Percentiles rank a stretch among this genome's conserved stretches.
These are phyloP conservation scores for Rhizopogon vulgaris DNA, from an alignment of 768 basidiomycete species.

Conservation along the genomic window DNA sequence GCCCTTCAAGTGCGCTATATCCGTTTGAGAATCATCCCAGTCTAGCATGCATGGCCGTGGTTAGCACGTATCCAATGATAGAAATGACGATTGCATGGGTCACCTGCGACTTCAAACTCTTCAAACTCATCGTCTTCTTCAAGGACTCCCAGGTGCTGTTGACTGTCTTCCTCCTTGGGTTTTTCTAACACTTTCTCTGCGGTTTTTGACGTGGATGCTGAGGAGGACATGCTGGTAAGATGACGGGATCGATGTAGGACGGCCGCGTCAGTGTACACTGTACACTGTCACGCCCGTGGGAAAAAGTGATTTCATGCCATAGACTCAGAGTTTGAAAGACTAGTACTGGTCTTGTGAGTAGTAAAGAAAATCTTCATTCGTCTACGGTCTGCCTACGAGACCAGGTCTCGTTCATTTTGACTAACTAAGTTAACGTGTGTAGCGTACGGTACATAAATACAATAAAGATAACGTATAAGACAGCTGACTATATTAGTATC, in stretches of 20 bases:
- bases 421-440: slow-evolving; percentile 4
- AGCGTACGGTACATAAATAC: slow-evolving; percentile 21
- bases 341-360: no score
- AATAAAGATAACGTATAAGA: slow-evolving; percentile 25
- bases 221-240: slow-evolving; percentile 31
- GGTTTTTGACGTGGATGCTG: slow-evolving; percentile 43
- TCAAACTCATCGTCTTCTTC: slow-evolving; percentile 99
- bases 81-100: slow-evolving; percentile 9
- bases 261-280: slow-evolving; percentile 5
- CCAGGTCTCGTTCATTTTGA: no score
- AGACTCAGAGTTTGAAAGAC: not conserved
- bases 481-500: slow-evolving; percentile 4
- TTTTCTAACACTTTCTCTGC: slow-evolving; percentile 28
- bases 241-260: not conserved
- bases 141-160: slow-evolving; percentile 76
- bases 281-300: slow-evolving; percentile 15
- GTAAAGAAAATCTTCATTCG: no score
- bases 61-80: slow-evolving; percentile 1
- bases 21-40: slow-evolving; percentile 84
- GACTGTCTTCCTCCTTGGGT: slow-evolving; percentile 40
- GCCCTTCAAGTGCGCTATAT: slow-evolving; percentile 71
- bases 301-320: slow-evolving; percentile 5
- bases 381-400: no score
- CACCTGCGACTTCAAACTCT: slow-evolving; percentile 84
- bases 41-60: slow-evolving; percentile 35